Base-by-base conservation (phyloP, 768 basidiomycete genomes). In the Naganishia randhawae region DNA sequence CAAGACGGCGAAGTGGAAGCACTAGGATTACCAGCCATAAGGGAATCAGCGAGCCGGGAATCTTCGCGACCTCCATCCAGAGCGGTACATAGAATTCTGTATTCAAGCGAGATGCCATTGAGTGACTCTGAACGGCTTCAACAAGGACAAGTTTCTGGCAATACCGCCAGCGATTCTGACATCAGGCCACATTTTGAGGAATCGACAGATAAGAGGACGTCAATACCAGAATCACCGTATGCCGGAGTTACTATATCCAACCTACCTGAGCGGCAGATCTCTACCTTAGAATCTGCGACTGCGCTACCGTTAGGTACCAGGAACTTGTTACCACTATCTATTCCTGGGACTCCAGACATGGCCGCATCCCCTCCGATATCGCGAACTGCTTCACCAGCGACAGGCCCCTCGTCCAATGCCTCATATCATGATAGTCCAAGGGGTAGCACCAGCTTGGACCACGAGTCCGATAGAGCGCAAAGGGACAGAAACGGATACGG, bases 301-400 rank as follows among this genome's bases (percentile, higher is more conserved):
- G n/a, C 37, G 25, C 17, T 41, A 7, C n/a, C 57, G 39, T n/a
- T 35, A 35, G 57, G 41, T 29, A 17, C 57, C n/a, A 41, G 37
- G 39, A 61, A 61, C 41, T 29, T 41, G 25, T 41, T 41, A 13
- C 57, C 57, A 17, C 17, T 41, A 7, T 41, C 57, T 17, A 14
- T 25, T 25, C 39, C 57, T 2, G 37, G 22, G 10, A 61, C 22
- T 25, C 39, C 57, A 19, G 39, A 39, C 37, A 29, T 39, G 17
- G 33, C 22, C 7, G 25, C 37, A n/a, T 61, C 57, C 2, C 57
- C 57, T 61, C 33, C 57, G 37, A 41, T 61, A 61, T 61, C 57
- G 22, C 57, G 57, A 2, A 41, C 37, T 17, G 57, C 35, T 13
- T 61, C 57, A 25, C 57, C 57, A 17, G 57, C 57, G 2, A 29